phyloP scores from a whole-genome alignment of 352 stramenopile species.

The Blastocystis sp. region DNA sequence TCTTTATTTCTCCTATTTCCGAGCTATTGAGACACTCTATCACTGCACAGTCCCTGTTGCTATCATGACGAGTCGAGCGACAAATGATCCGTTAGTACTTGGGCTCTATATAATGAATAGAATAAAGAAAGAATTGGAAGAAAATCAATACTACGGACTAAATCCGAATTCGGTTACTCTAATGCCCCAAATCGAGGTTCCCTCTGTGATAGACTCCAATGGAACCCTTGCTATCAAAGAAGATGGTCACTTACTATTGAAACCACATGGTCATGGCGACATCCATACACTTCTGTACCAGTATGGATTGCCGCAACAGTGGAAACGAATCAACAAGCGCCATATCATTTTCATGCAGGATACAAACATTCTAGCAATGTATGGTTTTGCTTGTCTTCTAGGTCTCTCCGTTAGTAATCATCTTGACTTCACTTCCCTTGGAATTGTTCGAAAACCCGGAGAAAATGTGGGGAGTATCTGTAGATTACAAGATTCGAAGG shows the following conservation, averaged over 20 bases:
- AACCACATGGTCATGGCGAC: slow-evolving; percentile 94
- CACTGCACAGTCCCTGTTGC: slow-evolving; percentile 76
- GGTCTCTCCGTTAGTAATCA: slow-evolving; percentile 60
- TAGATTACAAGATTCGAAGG: background rate
- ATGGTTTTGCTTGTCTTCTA: slow-evolving; percentile 62
- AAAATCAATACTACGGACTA: slow-evolving; percentile 86
- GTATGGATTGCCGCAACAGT: slow-evolving; percentile 73
- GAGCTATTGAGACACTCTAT: slow-evolving; percentile 15
- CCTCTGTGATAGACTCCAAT: slow-evolving; percentile 75
- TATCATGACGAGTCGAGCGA: slow-evolving; percentile 95
- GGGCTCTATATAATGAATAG: background rate
- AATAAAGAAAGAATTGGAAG: slow-evolving; percentile 68
- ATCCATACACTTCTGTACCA: slow-evolving; percentile 84
- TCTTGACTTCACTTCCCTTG: slow-evolving; percentile 35
- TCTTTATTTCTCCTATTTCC: slow-evolving; percentile 30
- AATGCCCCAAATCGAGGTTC: slow-evolving; percentile 92
- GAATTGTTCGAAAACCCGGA: slow-evolving; percentile 45
- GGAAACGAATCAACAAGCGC: slow-evolving; percentile 73
- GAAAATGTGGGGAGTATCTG: slow-evolving; percentile 47
- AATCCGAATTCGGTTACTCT: slow-evolving; percentile 79
- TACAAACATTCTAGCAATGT: slow-evolving; percentile 66
- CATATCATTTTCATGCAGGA: slow-evolving; percentile 86
- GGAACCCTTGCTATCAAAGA: slow-evolving; percentile 74
- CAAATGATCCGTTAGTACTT: slow-evolving; percentile 74
- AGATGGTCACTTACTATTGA: slow-evolving; percentile 70